A percentile compares a stretch with the other conserved stretches of the same genome.
phyloP scores from a whole-genome alignment of 73 alveolate genomes.

The Blepharisma japonicum region DNA sequence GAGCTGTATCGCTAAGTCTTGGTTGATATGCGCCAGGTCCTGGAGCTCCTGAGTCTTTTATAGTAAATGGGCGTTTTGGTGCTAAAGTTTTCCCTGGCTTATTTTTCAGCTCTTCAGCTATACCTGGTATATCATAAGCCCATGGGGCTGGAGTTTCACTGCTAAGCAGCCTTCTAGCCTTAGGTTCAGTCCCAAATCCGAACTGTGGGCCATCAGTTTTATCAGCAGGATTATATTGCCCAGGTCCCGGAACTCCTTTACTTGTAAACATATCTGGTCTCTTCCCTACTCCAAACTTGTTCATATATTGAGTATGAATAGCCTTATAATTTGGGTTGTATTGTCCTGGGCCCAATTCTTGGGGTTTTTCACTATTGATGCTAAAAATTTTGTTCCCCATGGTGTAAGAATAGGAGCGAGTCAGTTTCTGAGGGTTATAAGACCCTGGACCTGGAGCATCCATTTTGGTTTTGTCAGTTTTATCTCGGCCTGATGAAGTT shows the following conservation, averaged over 20 bases:
- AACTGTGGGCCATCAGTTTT: background rate
- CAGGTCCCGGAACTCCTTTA: constrained; percentile 23
- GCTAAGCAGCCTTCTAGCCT: background rate
- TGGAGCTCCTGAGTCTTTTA: background rate
- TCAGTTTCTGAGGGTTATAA: constrained; percentile 7
- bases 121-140: background rate
- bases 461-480: background rate
- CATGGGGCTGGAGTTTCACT: background rate
- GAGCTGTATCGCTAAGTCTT: background rate
- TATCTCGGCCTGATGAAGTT: background rate
- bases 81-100: background rate
- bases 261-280: background rate
- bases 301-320: background rate
- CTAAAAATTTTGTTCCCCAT: constrained; percentile 7
- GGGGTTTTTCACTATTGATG: background rate
- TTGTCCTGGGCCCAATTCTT: constrained; percentile 17
- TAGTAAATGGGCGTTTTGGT: constrained; percentile 4
- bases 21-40: constrained; percentile 26
- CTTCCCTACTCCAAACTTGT: background rate
- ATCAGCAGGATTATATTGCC: background rate
- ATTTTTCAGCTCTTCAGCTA: background rate
- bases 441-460: constrained; percentile 18
- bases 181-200: background rate
- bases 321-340: background rate
- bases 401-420: background rate